Evolutionary conservation across 192 early-diverging fungal genomes (phyloP).

Genomic region (Backusella luteola): DNA sequence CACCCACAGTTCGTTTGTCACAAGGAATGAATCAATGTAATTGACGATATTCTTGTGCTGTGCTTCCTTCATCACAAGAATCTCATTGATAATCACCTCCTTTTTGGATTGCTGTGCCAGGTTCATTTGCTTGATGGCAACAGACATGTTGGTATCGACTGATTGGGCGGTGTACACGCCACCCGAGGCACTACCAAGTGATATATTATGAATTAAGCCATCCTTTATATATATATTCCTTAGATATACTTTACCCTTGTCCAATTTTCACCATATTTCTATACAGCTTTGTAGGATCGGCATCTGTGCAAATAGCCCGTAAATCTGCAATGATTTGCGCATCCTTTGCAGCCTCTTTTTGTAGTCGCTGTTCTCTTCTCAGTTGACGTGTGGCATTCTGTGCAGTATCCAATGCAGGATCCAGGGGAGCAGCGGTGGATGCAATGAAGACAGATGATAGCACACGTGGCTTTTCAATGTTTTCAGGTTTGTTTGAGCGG

Average conservation of each 20-base stretch:
- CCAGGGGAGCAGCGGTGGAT: conserved; percentile 31
- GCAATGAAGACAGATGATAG: conserved; percentile 24
- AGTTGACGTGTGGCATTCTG: conserved; percentile 6
- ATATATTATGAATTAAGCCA: not conserved
- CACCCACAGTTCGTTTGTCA: conserved; percentile 83
- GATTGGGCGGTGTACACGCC: conserved; percentile 84
- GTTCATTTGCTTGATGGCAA: conserved; percentile 98
- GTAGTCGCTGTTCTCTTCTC: conserved; percentile 24
- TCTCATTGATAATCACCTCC: conserved; percentile 95
- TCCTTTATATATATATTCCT: not conserved
- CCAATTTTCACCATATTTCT: conserved; percentile 43
- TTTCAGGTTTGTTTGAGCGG: not conserved
- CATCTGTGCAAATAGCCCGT: conserved; percentile 83
- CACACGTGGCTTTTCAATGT: not conserved
- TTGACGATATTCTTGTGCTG: conserved; percentile 87
- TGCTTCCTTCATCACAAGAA: conserved; percentile 83
- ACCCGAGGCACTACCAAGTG: conserved; percentile 73
- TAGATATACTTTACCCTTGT: conserved; percentile 31
- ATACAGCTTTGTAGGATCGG: conserved; percentile 79
- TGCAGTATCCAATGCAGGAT: conserved; percentile 30
- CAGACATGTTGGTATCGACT: conserved; percentile 55
- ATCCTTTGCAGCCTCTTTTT: conserved; percentile 28
- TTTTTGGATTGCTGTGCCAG: conserved; percentile 94
- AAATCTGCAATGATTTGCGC: conserved; percentile 85
- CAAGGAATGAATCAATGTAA: conserved; percentile 83